Conservation (phyloP, 2,329 filamentous ascomycete species). For the Talaromyces sp. region DNA sequence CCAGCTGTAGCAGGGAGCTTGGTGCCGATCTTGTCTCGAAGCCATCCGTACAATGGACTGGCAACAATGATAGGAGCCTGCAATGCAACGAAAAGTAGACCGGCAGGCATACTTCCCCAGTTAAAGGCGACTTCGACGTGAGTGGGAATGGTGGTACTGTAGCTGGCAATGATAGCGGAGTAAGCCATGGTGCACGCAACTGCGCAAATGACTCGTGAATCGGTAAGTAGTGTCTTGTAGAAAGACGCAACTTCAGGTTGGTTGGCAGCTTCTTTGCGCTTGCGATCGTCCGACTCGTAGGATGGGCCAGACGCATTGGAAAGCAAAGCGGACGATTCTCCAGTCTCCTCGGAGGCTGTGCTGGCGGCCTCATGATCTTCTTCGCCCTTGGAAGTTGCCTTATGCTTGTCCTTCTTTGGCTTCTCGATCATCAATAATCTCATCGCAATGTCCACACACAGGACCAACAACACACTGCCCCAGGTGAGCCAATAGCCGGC, state of each 20-base stretch:
- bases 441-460: not conserved
- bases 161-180: not conserved
- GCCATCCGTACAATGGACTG: not conserved
- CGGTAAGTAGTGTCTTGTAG: no score
- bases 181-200: no score
- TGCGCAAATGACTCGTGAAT: not conserved
- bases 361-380: no score
- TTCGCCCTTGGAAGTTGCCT: no score
- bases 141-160: not conserved
- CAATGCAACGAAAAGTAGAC: not conserved
- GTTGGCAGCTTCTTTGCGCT: no score
- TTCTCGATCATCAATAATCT: not conserved
- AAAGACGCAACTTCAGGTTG: no score
- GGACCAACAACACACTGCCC: not conserved
- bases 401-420: no score
- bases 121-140: not conserved
- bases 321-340: no score
- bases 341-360: no score
- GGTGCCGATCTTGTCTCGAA: not conserved
- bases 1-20: not conserved
- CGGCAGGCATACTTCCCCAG: not conserved
- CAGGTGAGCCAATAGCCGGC: not conserved
- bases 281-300: no score
- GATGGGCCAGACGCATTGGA: no score
- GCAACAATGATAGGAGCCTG: not conserved